These are phyloP conservation scores for Phytophthora capsici DNA, from an alignment of 352 stramenopile genomes.

Conservation along the genomic window DNA sequence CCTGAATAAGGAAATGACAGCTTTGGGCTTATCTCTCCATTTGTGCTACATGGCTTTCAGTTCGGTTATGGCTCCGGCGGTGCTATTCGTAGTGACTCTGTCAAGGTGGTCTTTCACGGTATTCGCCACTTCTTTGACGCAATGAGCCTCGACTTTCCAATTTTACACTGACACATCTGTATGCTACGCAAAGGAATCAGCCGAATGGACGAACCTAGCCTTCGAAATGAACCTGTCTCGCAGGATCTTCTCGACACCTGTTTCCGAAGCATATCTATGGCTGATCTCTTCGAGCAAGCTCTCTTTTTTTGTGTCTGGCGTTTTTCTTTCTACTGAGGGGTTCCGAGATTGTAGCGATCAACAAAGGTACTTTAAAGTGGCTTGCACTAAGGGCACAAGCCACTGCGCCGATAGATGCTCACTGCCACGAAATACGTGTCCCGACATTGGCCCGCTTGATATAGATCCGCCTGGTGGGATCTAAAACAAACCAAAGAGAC, in stretches of 20 bases:
- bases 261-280: background rate
- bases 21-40: slow-evolving; percentile 6
- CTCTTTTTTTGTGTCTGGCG: slow-evolving; percentile 15
- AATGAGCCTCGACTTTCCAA: background rate
- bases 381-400: slow-evolving; percentile 15
- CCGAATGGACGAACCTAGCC: background rate
- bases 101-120: background rate
- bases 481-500: slow-evolving; percentile 18
- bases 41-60: slow-evolving; percentile 3
- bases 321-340: slow-evolving; percentile 23
- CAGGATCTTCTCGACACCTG: slow-evolving; percentile 4
- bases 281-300: slow-evolving; percentile 8
- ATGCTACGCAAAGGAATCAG: slow-evolving; percentile 17
- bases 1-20: background rate
- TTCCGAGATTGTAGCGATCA: slow-evolving; percentile 11
- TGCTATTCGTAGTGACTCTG: background rate
- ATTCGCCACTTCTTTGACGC: slow-evolving; percentile 10
- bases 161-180: slow-evolving; percentile 6
- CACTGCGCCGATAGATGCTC: too few relatives aligned
- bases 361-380: slow-evolving; percentile 16
- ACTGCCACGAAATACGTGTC: too few relatives aligned
- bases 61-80: slow-evolving; percentile 2
- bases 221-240: background rate
- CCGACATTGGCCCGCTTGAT: too few relatives aligned
- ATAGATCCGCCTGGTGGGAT: slow-evolving; percentile 7